A percentile compares a stretch with the other conserved stretches of the same genome.
phyloP scores from a whole-genome alignment of 78 protist species.

The Dictyostelium capitatum region DNA sequence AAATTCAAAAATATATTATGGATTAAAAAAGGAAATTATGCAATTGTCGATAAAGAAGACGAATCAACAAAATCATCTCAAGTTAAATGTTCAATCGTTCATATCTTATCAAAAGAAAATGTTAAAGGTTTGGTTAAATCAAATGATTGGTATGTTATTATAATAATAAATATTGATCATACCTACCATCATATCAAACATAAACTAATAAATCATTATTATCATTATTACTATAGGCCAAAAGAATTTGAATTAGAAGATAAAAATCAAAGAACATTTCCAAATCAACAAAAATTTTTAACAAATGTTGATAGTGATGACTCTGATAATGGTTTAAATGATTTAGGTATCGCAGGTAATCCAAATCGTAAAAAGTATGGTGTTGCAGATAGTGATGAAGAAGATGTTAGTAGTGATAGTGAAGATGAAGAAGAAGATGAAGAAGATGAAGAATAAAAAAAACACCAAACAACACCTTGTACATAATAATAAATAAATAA shows the following conservation, averaged over 20 bases:
- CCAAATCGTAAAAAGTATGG: conserved; percentile 49
- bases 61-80: not conserved
- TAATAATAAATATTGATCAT: not conserved
- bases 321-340: conserved; percentile 36
- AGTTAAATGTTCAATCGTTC: conserved; percentile 24
- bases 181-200: not conserved
- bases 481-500: not conserved
- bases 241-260: conserved; percentile 46
- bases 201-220: not conserved
- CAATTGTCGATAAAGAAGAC: conserved; percentile 65
- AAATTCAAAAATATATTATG: conserved; percentile 59
- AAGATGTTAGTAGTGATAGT: conserved; percentile 5
- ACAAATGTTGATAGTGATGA: conserved; percentile 42
- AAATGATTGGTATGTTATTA: conserved; percentile 21
- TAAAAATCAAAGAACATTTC: not conserved
- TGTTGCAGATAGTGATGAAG: conserved; percentile 33
- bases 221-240: conserved; percentile 24
- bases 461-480: not conserved
- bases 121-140: conserved; percentile 48
- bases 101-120: conserved; percentile 39
- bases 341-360: conserved; percentile 13
- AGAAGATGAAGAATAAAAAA: not conserved
- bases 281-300: not conserved
- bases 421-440: conserved; percentile 12
- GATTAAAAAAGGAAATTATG: conserved; percentile 73